These are phyloP conservation scores for Monilinia laxa DNA, from an alignment of 2,329 filamentous ascomycete genomes.

Conservation along the genomic window DNA sequence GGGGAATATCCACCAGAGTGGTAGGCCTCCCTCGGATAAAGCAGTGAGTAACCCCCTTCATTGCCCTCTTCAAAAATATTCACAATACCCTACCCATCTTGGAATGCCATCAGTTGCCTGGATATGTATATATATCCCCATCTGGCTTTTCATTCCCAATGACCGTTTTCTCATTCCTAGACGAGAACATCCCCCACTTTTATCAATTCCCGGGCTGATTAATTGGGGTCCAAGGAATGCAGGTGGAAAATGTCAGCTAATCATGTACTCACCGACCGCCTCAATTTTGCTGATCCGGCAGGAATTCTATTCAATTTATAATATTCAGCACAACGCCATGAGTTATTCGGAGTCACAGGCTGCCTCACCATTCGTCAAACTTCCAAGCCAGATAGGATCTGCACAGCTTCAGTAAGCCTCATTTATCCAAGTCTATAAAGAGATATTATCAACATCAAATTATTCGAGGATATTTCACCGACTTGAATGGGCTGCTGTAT, in stretches of 20 bases:
- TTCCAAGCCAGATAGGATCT: not conserved
- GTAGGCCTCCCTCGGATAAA: not conserved
- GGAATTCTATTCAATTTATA: constrained; percentile 20
- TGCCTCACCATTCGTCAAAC: not conserved
- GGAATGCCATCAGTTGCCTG: constrained; percentile 3
- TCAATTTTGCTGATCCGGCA: constrained; percentile 8
- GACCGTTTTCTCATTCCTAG: constrained; percentile 1
- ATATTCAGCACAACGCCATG: constrained; percentile 8
- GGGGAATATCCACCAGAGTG: no score
- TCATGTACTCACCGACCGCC: constrained; percentile 7
- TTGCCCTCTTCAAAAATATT: not conserved
- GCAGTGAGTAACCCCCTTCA: not conserved
- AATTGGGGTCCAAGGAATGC: constrained; percentile 20
- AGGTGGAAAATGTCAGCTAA: constrained; percentile 9
- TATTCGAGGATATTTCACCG: not conserved
- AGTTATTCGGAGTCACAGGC: not conserved
- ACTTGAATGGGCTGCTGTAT: constrained; percentile 2
- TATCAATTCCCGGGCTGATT: constrained; percentile 3
- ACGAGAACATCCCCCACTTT: not conserved
- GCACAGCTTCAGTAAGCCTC: constrained; percentile 12
- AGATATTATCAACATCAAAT: not conserved
- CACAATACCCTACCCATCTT: not conserved
- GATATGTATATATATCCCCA: not conserved
- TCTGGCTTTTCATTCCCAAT: not conserved
- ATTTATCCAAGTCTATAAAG: not conserved